Evolutionary conservation across 768 basidiomycete species (phyloP).

Genomic region (Tylopilus felleus): DNA sequence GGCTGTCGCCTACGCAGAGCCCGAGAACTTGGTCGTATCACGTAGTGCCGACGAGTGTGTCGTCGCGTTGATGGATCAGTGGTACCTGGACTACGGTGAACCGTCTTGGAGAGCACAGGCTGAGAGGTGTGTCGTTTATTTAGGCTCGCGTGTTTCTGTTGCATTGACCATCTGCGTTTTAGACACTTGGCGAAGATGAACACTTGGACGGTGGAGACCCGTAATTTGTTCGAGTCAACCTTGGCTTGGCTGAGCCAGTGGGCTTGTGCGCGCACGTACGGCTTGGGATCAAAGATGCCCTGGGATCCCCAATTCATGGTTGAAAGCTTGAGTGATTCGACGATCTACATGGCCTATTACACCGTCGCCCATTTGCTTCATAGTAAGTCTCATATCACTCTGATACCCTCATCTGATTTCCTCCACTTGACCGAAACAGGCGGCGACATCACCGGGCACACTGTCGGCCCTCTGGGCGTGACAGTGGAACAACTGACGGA

Average conservation of each 20-base stretch:
- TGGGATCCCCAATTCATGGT: slow-evolving; percentile 98
- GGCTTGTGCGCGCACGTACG: slow-evolving; percentile 98
- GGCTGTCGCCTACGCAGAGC: slow-evolving; percentile 93
- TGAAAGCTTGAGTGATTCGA: slow-evolving; percentile 95
- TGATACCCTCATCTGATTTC: slow-evolving; percentile 5
- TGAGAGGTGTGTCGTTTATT: slow-evolving; percentile 59
- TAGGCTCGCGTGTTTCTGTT: background rate
- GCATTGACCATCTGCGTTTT: background rate
- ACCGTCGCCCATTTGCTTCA: slow-evolving; percentile 91
- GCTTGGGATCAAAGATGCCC: slow-evolving; percentile 90
- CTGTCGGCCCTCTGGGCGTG: slow-evolving; percentile 80
- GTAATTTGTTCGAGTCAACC: slow-evolving; percentile 87
- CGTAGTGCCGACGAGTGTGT: slow-evolving; percentile 97
- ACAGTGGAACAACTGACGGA: slow-evolving; percentile 93
- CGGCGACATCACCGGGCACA: slow-evolving; percentile 72
- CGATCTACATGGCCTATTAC: slow-evolving; percentile 98
- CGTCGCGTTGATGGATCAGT: slow-evolving; percentile 97
- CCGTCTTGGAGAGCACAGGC: slow-evolving; percentile 81
- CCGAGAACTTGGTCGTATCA: slow-evolving; percentile 85
- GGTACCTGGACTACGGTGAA: slow-evolving; percentile 99
- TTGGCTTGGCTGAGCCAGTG: slow-evolving; percentile 96
- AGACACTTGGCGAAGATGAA: slow-evolving; percentile 86
- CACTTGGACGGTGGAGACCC: slow-evolving; percentile 87
- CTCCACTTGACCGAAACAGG: slow-evolving; percentile 35
- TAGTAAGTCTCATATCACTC: slow-evolving; percentile 44